These are phyloP conservation scores for Symbiotaphrina buchneri DNA, from an alignment of 495 filamentous ascomycete species.

Conservation along the genomic window DNA sequence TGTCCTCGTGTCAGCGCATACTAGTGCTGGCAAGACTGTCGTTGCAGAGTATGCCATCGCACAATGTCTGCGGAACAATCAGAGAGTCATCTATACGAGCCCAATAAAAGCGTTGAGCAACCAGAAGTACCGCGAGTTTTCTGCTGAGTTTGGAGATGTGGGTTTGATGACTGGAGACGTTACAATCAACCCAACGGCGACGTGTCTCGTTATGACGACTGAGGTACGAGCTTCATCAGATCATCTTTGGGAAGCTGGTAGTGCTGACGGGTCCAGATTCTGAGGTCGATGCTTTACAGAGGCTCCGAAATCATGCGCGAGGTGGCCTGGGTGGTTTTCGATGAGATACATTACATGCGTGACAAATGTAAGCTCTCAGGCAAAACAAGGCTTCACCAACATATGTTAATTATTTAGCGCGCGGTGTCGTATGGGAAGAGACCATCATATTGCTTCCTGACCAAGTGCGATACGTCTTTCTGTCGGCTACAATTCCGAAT, in stretches of 20 bases:
- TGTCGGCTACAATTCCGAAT: slow-evolving; percentile 97
- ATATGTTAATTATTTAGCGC: slow-evolving; percentile 16
- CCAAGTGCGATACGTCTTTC: slow-evolving; percentile 94
- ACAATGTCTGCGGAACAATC: slow-evolving; percentile 88
- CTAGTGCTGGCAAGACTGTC: slow-evolving; percentile 92
- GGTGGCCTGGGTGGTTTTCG: slow-evolving; percentile 92
- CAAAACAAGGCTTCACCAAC: slow-evolving; percentile 6
- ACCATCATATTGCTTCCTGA: slow-evolving; percentile 93
- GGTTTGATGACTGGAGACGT: slow-evolving; percentile 98
- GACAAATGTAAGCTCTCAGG: slow-evolving; percentile 38
- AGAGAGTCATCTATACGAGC: slow-evolving; percentile 97
- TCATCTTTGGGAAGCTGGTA: not conserved
- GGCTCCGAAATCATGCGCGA: slow-evolving; percentile 99
- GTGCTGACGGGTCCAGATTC: slow-evolving; percentile 29
- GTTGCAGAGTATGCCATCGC: slow-evolving; percentile 97
- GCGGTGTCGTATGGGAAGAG: slow-evolving; percentile 98
- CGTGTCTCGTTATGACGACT: slow-evolving; percentile 96
- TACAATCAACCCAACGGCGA: slow-evolving; percentile 95
- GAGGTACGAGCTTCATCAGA: slow-evolving; percentile 22
- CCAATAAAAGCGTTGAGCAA: slow-evolving; percentile 97
- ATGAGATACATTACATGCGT: slow-evolving; percentile 96
- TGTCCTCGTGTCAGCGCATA: slow-evolving; percentile 91
- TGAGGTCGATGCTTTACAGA: slow-evolving; percentile 93
- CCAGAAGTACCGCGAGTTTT: slow-evolving; percentile 94
- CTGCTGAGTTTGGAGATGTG: slow-evolving; percentile 86